These are phyloP conservation scores for Ophiostoma tasmaniense DNA, from an alignment of 2,329 filamentous ascomycete species.

Conservation along the genomic window DNA sequence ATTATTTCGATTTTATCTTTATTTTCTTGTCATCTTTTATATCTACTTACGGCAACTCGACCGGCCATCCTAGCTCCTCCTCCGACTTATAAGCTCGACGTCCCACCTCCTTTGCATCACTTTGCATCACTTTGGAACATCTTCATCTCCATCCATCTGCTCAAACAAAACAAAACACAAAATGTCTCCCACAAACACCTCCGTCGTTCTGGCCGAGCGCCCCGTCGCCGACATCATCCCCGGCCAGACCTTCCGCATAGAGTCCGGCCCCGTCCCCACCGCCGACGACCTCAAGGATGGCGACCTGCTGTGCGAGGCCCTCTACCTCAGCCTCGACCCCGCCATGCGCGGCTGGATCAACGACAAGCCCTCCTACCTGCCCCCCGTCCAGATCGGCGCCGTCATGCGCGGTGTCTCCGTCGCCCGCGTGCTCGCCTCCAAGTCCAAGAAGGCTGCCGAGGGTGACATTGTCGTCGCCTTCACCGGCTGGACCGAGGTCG, in stretches of 20 bases:
- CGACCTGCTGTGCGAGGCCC: conserved; percentile 40
- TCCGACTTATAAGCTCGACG: not conserved
- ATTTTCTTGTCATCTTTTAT: not conserved
- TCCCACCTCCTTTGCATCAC: not conserved
- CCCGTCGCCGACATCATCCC: conserved; percentile 53
- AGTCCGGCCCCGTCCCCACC: conserved; percentile 43
- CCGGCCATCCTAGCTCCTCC: not conserved
- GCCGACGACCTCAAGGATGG: conserved; percentile 41
- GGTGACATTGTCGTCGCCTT: conserved; percentile 44
- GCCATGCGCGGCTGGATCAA: conserved; percentile 57
- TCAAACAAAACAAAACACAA: not conserved
- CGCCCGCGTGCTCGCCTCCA: conserved; percentile 43
- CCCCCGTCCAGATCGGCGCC: conserved; percentile 51
- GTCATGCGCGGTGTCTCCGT: conserved; percentile 51
- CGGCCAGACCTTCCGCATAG: conserved; percentile 54
- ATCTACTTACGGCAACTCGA: not conserved
- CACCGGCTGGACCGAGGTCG: conserved; percentile 51
- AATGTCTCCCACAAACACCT: conserved; percentile 22
- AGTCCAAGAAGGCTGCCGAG: conserved; percentile 36
- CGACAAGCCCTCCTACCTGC: conserved; percentile 42
- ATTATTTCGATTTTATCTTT: not conserved
- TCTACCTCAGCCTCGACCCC: conserved; percentile 53
- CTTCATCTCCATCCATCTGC: not conserved
- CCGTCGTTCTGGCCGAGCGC: conserved; percentile 55
- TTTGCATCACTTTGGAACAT: not conserved